Conservation (phyloP, 495 filamentous ascomycete genomes). For the Thermothielavioides terrestris region DNA sequence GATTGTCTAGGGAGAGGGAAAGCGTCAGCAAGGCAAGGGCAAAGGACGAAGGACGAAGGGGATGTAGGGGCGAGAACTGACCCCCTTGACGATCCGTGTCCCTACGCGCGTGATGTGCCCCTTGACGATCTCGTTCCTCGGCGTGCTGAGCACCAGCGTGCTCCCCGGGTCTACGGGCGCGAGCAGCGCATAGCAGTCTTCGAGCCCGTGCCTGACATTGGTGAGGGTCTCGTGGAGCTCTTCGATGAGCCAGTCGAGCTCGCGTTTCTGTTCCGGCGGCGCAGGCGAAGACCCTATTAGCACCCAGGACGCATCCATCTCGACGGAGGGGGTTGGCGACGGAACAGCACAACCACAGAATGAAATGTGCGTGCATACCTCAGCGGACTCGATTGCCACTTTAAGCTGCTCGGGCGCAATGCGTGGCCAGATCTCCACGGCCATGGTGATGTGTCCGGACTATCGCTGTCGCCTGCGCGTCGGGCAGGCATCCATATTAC, state of each 20-base stretch:
- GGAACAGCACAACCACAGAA: neutral
- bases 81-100: constrained; percentile 66
- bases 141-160: constrained; percentile 81
- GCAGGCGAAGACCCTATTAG: constrained; percentile 19
- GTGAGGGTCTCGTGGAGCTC: constrained; percentile 68
- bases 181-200: constrained; percentile 79
- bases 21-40: neutral
- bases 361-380: constrained; percentile 40
- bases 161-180: constrained; percentile 72
- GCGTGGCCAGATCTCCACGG: constrained; percentile 68
- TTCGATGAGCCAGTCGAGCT: constrained; percentile 80
- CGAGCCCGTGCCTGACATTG: constrained; percentile 72
- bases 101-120: constrained; percentile 80
- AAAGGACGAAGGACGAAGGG: neutral
- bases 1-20: constrained; percentile 30
- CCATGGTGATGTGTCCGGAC: constrained; percentile 43
- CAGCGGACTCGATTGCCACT: constrained; percentile 56
- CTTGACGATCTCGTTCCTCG: constrained; percentile 81
- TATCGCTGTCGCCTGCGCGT: constrained; percentile 9
- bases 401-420: constrained; percentile 55
- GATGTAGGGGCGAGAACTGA: constrained; percentile 25
- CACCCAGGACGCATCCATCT: constrained; percentile 25
- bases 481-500: constrained; percentile 31
- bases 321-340: neutral
- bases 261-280: constrained; percentile 49